Percentiles rank a stretch among this genome's conserved stretches.
phyloP scores from a whole-genome alignment of 1,284 basidiomycete species.

The Ceratobasidium sp. region DNA sequence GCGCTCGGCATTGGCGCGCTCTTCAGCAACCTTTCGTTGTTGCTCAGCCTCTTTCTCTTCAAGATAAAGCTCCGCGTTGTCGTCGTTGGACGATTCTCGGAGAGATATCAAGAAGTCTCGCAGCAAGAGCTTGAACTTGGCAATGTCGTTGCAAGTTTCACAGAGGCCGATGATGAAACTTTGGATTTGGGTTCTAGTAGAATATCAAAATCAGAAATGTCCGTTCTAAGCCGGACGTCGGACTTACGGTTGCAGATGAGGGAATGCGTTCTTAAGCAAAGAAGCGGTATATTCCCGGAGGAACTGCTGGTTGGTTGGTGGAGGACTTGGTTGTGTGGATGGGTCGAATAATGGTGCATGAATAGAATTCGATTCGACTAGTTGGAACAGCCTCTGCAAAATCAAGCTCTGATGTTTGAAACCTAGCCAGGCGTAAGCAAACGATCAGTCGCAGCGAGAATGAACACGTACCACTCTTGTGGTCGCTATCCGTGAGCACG shows the following conservation, averaged over 20 bases:
- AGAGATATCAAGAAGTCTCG: conserved; percentile 93
- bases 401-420: conserved; percentile 92
- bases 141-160: conserved; percentile 89
- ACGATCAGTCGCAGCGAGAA: not conserved
- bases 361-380: conserved; percentile 88
- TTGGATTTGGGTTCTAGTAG: conserved; percentile 72
- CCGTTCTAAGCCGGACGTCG: conserved; percentile 57
- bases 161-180: conserved; percentile 85
- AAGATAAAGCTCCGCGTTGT: conserved; percentile 87
- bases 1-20: conserved; percentile 89
- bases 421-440: conserved; percentile 57
- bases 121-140: conserved; percentile 93
- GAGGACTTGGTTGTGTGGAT: conserved; percentile 77
- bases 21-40: conserved; percentile 75
- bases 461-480: conserved; percentile 81
- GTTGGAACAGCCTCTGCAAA: conserved; percentile 93
- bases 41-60: conserved; percentile 96
- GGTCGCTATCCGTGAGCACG: conserved; percentile 96
- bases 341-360: conserved; percentile 90
- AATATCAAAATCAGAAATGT: not conserved
- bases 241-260: conserved; percentile 85
- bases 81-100: conserved; percentile 85
- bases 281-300: conserved; percentile 91
- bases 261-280: conserved; percentile 88
- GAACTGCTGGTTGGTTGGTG: conserved; percentile 85